Conservation (phyloP, 2,329 filamentous ascomycete genomes). For the Fusarium nanum region DNA sequence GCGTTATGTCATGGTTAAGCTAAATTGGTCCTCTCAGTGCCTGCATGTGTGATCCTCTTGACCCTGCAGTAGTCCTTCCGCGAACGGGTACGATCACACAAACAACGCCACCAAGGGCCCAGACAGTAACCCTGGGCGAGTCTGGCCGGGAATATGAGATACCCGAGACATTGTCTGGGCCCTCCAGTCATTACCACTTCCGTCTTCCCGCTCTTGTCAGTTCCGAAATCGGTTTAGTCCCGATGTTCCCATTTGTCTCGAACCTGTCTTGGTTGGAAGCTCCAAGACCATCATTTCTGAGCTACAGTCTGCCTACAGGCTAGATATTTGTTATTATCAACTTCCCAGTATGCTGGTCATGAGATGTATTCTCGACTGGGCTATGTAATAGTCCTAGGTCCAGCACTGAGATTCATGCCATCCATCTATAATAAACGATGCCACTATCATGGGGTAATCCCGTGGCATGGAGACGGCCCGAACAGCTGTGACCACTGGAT, state of each 20-base stretch:
- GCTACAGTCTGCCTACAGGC: too few species aligned
- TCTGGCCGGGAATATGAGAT: background rate
- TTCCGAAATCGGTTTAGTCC: slow-evolving; percentile 3
- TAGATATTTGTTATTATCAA: background rate
- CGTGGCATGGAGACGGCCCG: background rate
- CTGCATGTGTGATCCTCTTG: background rate
- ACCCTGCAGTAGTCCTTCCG: background rate
- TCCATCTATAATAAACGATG: too few species aligned
- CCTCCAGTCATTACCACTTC: slow-evolving; percentile 7
- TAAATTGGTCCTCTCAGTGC: too few species aligned
- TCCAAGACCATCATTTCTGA: background rate
- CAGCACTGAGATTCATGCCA: background rate
- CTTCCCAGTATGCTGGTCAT: too few species aligned
- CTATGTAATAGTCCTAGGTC: too few species aligned
- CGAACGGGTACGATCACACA: background rate
- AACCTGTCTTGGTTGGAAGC: background rate
- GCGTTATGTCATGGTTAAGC: background rate
- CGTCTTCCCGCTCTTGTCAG: background rate
- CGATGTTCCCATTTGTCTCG: background rate
- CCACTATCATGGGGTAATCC: background rate
- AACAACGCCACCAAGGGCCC: background rate
- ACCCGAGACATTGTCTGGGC: slow-evolving; percentile 9
- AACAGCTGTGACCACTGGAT: background rate
- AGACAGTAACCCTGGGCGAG: background rate
- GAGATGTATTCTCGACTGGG: too few species aligned